phyloP scores from a whole-genome alignment of 176 grass and related monocot species.

The Oryza brachyantha region DNA sequence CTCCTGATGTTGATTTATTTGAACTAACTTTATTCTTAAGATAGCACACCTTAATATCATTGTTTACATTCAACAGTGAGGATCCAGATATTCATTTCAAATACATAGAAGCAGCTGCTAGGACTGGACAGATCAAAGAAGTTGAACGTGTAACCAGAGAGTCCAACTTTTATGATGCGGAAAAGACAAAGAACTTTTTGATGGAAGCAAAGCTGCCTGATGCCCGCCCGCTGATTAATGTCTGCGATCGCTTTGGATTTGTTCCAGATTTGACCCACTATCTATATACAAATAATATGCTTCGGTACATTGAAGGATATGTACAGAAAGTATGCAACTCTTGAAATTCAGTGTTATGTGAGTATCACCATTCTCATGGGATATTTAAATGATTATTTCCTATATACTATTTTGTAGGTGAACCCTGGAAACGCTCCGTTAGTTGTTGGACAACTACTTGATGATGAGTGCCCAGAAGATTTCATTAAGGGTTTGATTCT shows the following conservation, averaged over 20 bases:
- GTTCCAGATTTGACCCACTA: constrained; percentile 96
- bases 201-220: constrained; percentile 99
- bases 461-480: constrained; percentile 98
- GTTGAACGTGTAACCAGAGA: constrained; percentile 98
- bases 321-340: constrained; percentile 75
- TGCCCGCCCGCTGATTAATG: constrained; percentile 90
- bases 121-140: constrained; percentile 96
- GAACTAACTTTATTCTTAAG: constrained; percentile 5
- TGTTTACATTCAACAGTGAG: constrained; percentile 61
- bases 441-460: constrained; percentile 86
- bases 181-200: constrained; percentile 97
- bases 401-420: constrained; percentile 47
- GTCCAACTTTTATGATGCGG: constrained; percentile 95
- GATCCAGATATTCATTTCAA: constrained; percentile 97
- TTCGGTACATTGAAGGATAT: constrained; percentile 96
- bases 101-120: constrained; percentile 96
- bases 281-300: constrained; percentile 92
- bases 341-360: constrained; percentile 6
- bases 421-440: constrained; percentile 92
- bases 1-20: constrained; percentile 9
- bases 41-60: constrained; percentile 16
- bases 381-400: constrained; percentile 16
- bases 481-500: constrained; percentile 98
- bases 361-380: constrained; percentile 1
- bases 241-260: constrained; percentile 97